Base-by-base conservation (phyloP, 192 early-diverging fungal species). In the Piromyces finnis region DNA sequence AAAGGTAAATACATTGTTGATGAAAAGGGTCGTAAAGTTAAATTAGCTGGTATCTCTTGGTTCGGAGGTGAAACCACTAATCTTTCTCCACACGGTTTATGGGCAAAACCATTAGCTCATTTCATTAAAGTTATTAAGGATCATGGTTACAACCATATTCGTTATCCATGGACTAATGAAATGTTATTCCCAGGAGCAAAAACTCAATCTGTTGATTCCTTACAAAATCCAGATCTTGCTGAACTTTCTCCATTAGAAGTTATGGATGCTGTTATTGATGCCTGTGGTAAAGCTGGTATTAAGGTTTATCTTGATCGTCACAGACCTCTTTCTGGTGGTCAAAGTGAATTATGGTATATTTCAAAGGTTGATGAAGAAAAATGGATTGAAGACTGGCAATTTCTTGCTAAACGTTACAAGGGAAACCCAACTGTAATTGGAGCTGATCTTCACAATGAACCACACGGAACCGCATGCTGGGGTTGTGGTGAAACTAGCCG, bases 341-440 rank as follows among this genome's bases (percentile, higher is more conserved):
- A 82, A 39, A 84, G 80, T 79, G 29, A 80, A 39, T 36, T 84
- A 28, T 84, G 84, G 84, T 84, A 84, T 78, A 84, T 79, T 12
- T 0, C 37, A 28, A 41, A 29, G 14, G 84, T 85, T 14, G 39
- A 79, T 82, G 84, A 84, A 36, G 15, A 29, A 2, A 82, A 84
- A 29, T 84, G 84, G 84, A 84, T 84, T 36, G 28, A 22, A 26
- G 84, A 84, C 17, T 84, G 84, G 84, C 81, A 78, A 30, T 36
- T 82, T 81, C 22, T 82, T 22, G 82, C 82, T 78, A 82, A 37
- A 36, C 82, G 82, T 15, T 82, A 82, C 82, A 84, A 78, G 32
- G 79, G 35, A 18, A 83, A 81, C 22, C 77, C 81, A 13, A 77
- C 68, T 35, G 82, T 82, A 15, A 82, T 82, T 29, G 82, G 82